Evolutionary conservation across 176 grass and related monocot species (phyloP).

Genomic region (Eremochloa ophiuroides): DNA sequence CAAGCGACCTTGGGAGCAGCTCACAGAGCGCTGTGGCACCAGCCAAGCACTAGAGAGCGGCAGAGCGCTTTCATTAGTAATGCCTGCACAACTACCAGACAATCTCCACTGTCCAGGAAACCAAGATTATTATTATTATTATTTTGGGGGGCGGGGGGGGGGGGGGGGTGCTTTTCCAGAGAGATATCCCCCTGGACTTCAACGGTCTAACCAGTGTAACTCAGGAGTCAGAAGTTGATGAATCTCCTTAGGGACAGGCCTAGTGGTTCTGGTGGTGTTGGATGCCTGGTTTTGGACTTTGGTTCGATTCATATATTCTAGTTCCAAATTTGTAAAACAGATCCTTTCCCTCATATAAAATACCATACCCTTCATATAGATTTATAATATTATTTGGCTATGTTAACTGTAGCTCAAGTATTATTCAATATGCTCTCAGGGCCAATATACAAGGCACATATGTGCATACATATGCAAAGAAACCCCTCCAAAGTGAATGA

Average conservation of each 20-base stretch:
- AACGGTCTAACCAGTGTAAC: neutral
- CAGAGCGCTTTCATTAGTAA: too few relatives aligned
- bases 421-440: neutral
- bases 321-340: neutral
- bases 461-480: neutral
- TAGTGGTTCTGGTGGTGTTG: neutral
- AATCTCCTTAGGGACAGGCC: neutral
- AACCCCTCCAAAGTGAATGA: neutral
- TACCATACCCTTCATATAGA: neutral
- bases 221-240: neutral
- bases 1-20: too few relatives aligned
- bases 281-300: neutral
- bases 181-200: neutral
- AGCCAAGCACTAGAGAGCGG: too few relatives aligned
- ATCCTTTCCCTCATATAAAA: neutral
- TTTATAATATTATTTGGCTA: neutral
- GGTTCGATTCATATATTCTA: neutral
- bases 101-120: neutral
- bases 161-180: neutral
- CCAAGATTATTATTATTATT: too few relatives aligned
- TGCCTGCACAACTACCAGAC: neutral
- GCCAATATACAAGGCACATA: neutral
- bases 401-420: neutral
- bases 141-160: too few relatives aligned
- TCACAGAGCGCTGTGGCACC: too few relatives aligned